Evolutionary conservation across 345 rosid species (phyloP).

Genomic region (Eutrema heterophyllum): DNA sequence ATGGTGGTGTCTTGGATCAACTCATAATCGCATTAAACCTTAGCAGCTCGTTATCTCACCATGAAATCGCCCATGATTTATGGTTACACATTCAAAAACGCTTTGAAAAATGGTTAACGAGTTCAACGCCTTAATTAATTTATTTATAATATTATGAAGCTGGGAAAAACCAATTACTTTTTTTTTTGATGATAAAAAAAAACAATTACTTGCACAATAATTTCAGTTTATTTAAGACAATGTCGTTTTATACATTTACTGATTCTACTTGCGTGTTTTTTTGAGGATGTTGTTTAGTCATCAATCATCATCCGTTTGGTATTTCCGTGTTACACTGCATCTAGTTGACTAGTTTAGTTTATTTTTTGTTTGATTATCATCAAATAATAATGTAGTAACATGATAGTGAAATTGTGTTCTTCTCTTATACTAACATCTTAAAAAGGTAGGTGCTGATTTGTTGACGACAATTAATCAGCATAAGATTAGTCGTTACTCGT

Average conservation of each 20-base stretch:
- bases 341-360: not conserved
- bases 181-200: not conserved
- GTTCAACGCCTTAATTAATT: too few species aligned
- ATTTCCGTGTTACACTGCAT: not conserved
- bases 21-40: too few species aligned
- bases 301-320: not conserved
- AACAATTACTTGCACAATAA: not conserved
- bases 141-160: too few species aligned
- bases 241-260: not conserved
- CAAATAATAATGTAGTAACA: not conserved
- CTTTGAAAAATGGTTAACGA: too few species aligned
- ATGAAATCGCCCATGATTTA: too few species aligned
- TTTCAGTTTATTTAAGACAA: not conserved
- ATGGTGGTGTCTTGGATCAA: too few species aligned
- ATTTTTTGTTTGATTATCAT: not conserved
- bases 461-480: not conserved
- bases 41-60: too few species aligned
- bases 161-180: too few species aligned
- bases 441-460: not conserved
- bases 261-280: not conserved
- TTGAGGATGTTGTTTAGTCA: not conserved
- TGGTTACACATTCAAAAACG: too few species aligned
- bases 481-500: constrained; percentile 2
- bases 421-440: not conserved
- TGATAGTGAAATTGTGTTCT: not conserved